Evolutionary conservation across 208 protist species (phyloP).

Genomic region (Leishmania guyanensis): DNA sequence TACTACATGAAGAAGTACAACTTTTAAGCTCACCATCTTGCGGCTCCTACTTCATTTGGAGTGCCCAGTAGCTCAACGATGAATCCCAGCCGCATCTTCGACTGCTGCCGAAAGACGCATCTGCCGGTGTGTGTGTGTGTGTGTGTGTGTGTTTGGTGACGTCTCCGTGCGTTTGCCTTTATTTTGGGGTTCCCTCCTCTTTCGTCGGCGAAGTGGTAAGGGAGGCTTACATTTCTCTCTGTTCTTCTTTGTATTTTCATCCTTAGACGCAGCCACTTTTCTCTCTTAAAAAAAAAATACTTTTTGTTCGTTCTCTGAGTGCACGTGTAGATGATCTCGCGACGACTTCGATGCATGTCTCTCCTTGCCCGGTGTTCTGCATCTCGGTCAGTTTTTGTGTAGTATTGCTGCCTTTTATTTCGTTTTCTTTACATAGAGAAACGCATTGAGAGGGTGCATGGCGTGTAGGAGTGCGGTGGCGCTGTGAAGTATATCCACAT

Average conservation of each 20-base stretch:
- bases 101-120: background rate
- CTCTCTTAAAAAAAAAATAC: background rate
- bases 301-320: constrained; percentile 8
- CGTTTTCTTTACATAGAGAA: constrained; percentile 19
- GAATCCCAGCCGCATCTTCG: background rate
- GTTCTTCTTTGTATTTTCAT: background rate
- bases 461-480: background rate
- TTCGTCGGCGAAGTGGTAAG: constrained; percentile 13
- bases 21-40: constrained; percentile 23
- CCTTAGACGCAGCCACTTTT: constrained; percentile 6
- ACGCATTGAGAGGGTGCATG: background rate
- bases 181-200: background rate
- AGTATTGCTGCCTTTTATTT: constrained; percentile 8
- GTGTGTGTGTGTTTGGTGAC: background rate
- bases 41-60: background rate
- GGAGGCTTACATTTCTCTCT: background rate
- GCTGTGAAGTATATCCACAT: background rate
- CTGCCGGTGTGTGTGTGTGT: constrained; percentile 3
- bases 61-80: background rate
- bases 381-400: background rate
- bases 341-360: constrained; percentile 3
- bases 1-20: constrained; percentile 70
- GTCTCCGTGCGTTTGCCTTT: background rate
- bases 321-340: background rate
- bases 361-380: background rate